phyloP scores from a whole-genome alignment of 768 basidiomycete genomes.

The Galerina sulciceps region DNA sequence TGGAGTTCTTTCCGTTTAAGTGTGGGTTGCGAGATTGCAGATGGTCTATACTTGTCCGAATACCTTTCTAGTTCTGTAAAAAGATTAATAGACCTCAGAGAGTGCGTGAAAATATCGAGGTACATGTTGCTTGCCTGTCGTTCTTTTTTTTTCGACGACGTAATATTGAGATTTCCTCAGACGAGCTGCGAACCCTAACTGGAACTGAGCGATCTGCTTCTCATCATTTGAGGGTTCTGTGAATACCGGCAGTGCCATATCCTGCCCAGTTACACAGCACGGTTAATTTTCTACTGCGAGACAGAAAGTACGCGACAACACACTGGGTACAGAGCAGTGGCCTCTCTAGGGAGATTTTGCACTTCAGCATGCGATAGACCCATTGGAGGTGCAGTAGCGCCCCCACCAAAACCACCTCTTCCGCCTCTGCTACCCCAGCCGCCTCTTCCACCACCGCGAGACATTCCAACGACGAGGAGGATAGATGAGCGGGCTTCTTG shows the following conservation, averaged over 20 bases:
- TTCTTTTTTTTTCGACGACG: constrained; percentile 71
- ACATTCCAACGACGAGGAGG: constrained; percentile 30
- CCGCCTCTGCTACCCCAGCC: constrained; percentile 48
- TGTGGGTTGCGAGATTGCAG: constrained; percentile 59
- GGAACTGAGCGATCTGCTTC: constrained; percentile 64
- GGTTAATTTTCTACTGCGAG: constrained; percentile 24
- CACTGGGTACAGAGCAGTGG: constrained; percentile 82
- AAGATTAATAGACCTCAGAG: neutral
- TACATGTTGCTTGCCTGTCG: constrained; percentile 45
- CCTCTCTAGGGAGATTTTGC: constrained; percentile 76
- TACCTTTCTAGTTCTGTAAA: constrained; percentile 73
- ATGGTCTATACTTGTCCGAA: constrained; percentile 82
- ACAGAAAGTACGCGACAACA: constrained; percentile 35
- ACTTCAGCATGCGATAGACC: constrained; percentile 83
- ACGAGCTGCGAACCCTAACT: constrained; percentile 67
- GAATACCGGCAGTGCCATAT: constrained; percentile 70
- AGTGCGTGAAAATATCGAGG: neutral
- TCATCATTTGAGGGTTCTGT: constrained; percentile 71
- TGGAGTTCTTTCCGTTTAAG: constrained; percentile 75
- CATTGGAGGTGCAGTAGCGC: constrained; percentile 64
- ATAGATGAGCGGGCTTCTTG: constrained; percentile 3
- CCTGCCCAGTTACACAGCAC: constrained; percentile 41
- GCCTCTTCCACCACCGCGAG: constrained; percentile 43
- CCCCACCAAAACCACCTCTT: constrained; percentile 63
- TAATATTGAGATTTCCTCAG: constrained; percentile 76